A percentile compares a stretch with the other conserved stretches of the same genome.
Conservation (phyloP, 148 eudicot species). For the Cornus controversa region DNA sequence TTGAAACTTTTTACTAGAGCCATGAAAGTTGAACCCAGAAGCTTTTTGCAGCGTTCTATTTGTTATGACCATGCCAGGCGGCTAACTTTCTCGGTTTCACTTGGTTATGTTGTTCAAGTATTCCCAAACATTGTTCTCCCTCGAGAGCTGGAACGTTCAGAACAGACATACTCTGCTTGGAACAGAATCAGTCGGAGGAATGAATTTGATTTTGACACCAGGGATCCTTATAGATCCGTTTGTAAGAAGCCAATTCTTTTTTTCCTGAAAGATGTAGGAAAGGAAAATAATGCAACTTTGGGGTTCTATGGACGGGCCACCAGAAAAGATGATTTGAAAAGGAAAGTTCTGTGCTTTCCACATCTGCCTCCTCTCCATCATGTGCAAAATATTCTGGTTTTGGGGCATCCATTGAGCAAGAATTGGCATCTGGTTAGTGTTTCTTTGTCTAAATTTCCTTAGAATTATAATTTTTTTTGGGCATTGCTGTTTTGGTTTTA, state of each 20-base stretch:
- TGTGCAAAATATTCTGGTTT: slow-evolving; percentile 2
- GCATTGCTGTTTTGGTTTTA: background rate
- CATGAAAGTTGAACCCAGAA: slow-evolving; percentile 2
- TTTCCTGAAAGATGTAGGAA: background rate
- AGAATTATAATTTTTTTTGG: background rate
- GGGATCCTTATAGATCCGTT: slow-evolving; percentile 3
- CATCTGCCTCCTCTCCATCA: background rate
- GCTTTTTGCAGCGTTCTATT: slow-evolving; percentile 1
- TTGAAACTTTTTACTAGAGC: slow-evolving; percentile 1
- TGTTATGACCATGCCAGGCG: background rate
- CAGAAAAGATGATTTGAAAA: background rate
- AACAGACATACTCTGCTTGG: slow-evolving; percentile 6
- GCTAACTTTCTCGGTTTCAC: slow-evolving; percentile 3
- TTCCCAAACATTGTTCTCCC: background rate
- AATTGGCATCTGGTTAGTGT: slow-evolving; percentile 3
- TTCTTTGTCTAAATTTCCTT: background rate
- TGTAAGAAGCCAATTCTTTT: background rate
- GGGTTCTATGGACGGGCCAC: slow-evolving; percentile 6
- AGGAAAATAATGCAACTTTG: slow-evolving; percentile 4
- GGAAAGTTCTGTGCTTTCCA: slow-evolving; percentile 7
- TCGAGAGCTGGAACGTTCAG: slow-evolving; percentile 1
- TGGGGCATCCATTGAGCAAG: slow-evolving; percentile 6
- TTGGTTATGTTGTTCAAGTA: slow-evolving; percentile 8
- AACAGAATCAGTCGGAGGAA: slow-evolving; percentile 2
- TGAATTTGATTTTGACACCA: slow-evolving; percentile 8